phyloP scores from a whole-genome alignment of 345 rosid genomes.

The Erucastrum elatum region DNA sequence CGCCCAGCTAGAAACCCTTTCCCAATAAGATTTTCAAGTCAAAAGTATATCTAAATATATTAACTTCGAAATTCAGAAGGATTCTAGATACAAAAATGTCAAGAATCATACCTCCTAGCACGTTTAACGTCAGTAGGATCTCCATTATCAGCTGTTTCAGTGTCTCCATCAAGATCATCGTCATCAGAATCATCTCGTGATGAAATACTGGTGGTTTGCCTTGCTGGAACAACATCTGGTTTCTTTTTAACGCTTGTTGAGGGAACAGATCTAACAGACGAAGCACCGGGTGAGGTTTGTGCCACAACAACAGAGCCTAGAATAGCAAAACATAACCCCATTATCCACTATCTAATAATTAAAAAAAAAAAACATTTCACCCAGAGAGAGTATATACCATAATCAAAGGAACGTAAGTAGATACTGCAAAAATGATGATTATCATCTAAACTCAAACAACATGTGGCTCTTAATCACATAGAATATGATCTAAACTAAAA shows the following conservation, averaged over 20 bases:
- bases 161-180: conserved; percentile 85
- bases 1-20: background rate
- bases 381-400: too few species aligned
- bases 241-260: conserved; percentile 46
- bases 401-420: too few species aligned
- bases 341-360: too few species aligned
- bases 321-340: too few species aligned
- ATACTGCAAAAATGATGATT: background rate
- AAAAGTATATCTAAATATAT: background rate
- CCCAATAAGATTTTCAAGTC: background rate
- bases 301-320: conserved; percentile 36
- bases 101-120: conserved; percentile 57
- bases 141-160: conserved; percentile 41
- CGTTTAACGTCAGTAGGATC: conserved; percentile 69
- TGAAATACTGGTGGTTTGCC: conserved; percentile 81
- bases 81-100: background rate
- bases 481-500: too few species aligned
- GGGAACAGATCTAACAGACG: conserved; percentile 28
- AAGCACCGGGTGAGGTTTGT: conserved; percentile 30
- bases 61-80: background rate
- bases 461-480: too few species aligned
- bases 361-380: too few species aligned
- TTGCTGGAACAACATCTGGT: conserved; percentile 46
- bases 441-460: too few species aligned
- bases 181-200: conserved; percentile 91